Evolutionary conservation across 1,139 yeast genomes (phyloP).

Genomic region (Candida tetrigidarum): DNA sequence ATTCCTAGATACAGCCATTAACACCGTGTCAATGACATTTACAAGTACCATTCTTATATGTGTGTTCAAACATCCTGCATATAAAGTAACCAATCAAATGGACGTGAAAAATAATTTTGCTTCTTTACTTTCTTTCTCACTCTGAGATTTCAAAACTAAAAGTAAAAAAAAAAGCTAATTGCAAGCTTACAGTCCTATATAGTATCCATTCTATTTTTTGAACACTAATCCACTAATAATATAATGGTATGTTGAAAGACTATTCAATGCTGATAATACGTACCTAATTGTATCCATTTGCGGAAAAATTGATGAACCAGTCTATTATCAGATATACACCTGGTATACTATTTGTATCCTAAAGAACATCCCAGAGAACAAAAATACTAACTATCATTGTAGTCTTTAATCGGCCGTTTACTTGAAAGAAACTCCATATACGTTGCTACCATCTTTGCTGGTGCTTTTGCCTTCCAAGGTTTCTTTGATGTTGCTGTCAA

Average conservation of each 20-base stretch:
- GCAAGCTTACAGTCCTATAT: not conserved
- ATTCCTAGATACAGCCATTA: no score
- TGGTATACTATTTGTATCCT: not conserved
- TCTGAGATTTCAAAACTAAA: constrained; percentile 5
- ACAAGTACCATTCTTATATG: no score
- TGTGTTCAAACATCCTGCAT: constrained; percentile 8
- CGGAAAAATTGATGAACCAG: no score
- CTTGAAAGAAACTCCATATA: constrained; percentile 93
- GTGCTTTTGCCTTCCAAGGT: constrained; percentile 90
- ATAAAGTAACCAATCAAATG: constrained; percentile 18
- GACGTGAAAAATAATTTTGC: constrained; percentile 14
- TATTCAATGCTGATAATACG: no score
- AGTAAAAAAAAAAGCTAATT: not conserved
- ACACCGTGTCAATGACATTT: no score
- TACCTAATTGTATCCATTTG: no score
- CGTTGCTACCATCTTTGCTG: constrained; percentile 83
- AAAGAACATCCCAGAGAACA: not conserved
- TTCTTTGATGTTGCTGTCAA: constrained; percentile 82
- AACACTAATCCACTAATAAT: not conserved
- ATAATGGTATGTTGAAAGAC: not conserved
- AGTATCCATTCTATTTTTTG: not conserved
- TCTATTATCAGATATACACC: no score
- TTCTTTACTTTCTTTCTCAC: not conserved
- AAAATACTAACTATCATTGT: constrained; percentile 19
- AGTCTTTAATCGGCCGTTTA: constrained; percentile 44